These are phyloP conservation scores for Nigrograna mackinnonii DNA, from an alignment of 2,329 filamentous ascomycete species.

Conservation along the genomic window DNA sequence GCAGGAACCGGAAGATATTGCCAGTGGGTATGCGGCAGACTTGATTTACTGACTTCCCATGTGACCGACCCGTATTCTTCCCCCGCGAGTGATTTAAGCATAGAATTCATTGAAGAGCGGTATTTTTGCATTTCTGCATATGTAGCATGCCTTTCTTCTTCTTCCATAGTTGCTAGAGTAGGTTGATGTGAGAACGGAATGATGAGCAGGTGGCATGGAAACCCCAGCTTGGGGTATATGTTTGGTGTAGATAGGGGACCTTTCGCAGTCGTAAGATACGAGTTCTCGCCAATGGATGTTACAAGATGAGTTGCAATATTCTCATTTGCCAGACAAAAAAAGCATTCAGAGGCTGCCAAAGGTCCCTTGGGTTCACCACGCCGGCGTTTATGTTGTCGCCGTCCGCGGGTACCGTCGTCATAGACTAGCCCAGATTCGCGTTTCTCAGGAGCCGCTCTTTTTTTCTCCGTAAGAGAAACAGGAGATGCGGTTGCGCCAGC, in stretches of 20 bases:
- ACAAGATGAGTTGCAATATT: constrained; percentile 86
- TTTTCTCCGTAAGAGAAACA: constrained; percentile 61
- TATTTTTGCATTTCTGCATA: constrained; percentile 84
- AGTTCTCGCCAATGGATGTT: constrained; percentile 82
- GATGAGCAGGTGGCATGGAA: constrained; percentile 87
- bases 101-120: constrained; percentile 74
- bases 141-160: constrained; percentile 61
- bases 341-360: constrained; percentile 73
- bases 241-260: constrained; percentile 76
- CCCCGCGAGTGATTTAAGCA: constrained; percentile 61
- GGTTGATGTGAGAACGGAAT: constrained; percentile 84
- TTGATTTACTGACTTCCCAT: constrained; percentile 85
- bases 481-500: constrained; percentile 76
- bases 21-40: constrained; percentile 90
- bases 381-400: constrained; percentile 43
- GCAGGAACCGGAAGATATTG: constrained; percentile 81
- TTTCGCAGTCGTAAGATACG: constrained; percentile 90
- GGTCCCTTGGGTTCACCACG: constrained; percentile 37
- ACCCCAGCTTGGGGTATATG: constrained; percentile 73
- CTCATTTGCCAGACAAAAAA: constrained; percentile 92
- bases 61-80: constrained; percentile 78
- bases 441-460: constrained; percentile 55
- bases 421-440: constrained; percentile 41
- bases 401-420: constrained; percentile 37
- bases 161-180: constrained; percentile 70